These are phyloP conservation scores for Torulaspora maleeae DNA, from an alignment of 805 yeast genomes.

Conservation along the genomic window DNA sequence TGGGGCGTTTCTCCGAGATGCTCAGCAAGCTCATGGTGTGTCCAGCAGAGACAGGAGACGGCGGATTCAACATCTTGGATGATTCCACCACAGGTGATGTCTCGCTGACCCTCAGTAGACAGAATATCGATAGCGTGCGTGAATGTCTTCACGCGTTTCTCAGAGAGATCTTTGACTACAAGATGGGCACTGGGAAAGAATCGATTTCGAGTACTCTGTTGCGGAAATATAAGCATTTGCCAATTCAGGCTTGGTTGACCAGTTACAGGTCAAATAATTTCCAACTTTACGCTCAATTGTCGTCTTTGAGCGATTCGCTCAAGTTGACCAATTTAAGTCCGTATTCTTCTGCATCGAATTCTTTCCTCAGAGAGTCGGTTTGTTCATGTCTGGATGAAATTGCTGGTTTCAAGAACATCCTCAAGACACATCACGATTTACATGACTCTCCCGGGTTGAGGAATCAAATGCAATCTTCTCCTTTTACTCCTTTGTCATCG, in stretches of 20 bases:
- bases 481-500: slow-evolving; percentile 7
- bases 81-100: slow-evolving; percentile 13
- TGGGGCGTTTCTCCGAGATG: slow-evolving; percentile 8
- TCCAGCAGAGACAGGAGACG: slow-evolving; percentile 4
- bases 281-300: slow-evolving; percentile 18
- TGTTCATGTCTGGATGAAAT: slow-evolving; percentile 16
- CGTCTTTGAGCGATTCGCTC: slow-evolving; percentile 17
- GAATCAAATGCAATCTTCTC: neutral
- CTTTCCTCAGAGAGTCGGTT: slow-evolving; percentile 13
- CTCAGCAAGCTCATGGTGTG: slow-evolving; percentile 5
- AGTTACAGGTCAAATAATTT: slow-evolving; percentile 16
- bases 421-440: slow-evolving; percentile 1
- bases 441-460: neutral
- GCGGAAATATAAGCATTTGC: slow-evolving; percentile 23
- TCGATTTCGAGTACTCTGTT: slow-evolving; percentile 18
- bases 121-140: slow-evolving; percentile 20
- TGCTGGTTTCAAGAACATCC: slow-evolving; percentile 13
- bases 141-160: slow-evolving; percentile 20
- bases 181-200: slow-evolving; percentile 4
- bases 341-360: slow-evolving; percentile 11
- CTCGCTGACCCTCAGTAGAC: slow-evolving; percentile 9
- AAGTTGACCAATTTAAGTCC: slow-evolving; percentile 3
- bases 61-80: slow-evolving; percentile 18
- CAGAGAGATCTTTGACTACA: slow-evolving; percentile 19
- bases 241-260: slow-evolving; percentile 13